A percentile compares a stretch with the other conserved stretches of the same genome.
Evolutionary conservation across 1,139 yeast species (phyloP).

Genomic region (Wickerhamomyces sp.): DNA sequence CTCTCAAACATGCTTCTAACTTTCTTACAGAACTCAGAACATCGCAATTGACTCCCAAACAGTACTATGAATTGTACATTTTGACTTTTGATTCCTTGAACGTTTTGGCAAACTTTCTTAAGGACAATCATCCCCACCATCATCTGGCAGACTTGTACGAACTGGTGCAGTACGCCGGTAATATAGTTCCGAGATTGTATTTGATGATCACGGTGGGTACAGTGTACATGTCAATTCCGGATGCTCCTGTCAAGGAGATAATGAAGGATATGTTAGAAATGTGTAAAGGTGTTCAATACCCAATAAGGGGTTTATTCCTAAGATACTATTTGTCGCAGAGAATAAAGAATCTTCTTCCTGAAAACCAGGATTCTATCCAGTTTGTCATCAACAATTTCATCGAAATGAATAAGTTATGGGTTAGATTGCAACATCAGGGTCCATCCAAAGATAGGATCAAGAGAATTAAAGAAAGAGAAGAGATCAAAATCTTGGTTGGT

Average conservation of each 20-base stretch:
- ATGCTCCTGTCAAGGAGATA: slow-evolving; percentile 79
- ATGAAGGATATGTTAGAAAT: slow-evolving; percentile 96
- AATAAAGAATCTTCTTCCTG: slow-evolving; percentile 66
- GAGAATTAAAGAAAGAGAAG: slow-evolving; percentile 76
- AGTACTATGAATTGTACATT: slow-evolving; percentile 88
- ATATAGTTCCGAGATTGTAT: slow-evolving; percentile 85
- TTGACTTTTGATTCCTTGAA: slow-evolving; percentile 81
- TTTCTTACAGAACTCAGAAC: slow-evolving; percentile 81
- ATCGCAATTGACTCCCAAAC: slow-evolving; percentile 75
- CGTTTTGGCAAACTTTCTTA: slow-evolving; percentile 56
- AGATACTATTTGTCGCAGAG: slow-evolving; percentile 86
- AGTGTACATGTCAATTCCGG: slow-evolving; percentile 72
- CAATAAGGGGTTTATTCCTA: slow-evolving; percentile 82
- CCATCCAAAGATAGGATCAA: slow-evolving; percentile 77
- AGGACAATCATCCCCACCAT: slow-evolving; percentile 60
- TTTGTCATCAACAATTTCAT: slow-evolving; percentile 83
- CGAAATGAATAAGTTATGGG: slow-evolving; percentile 98
- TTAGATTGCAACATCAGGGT: slow-evolving; percentile 92
- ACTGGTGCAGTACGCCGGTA: slow-evolving; percentile 92
- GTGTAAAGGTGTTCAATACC: slow-evolving; percentile 98
- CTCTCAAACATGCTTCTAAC: slow-evolving; percentile 81
- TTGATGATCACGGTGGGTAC: slow-evolving; percentile 95
- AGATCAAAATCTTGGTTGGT: slow-evolving; percentile 87
- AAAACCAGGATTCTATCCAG: slow-evolving; percentile 39
- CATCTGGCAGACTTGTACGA: slow-evolving; percentile 90